Conservation (phyloP, 139 green algal genomes). For the Chlamydomonas sp. region DNA sequence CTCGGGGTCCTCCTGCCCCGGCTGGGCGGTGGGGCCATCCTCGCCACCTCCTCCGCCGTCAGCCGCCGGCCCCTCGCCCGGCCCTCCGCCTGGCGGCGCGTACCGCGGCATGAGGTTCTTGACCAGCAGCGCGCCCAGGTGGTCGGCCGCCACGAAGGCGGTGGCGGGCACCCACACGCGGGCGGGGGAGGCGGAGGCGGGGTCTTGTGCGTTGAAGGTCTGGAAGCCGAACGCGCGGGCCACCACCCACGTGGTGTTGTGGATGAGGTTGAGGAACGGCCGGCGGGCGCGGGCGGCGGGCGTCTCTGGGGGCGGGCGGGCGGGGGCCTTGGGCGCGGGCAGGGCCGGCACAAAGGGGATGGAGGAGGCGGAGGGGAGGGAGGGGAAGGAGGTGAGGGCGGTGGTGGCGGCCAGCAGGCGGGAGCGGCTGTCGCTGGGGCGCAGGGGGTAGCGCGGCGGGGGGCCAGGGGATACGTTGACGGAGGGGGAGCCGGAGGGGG, state of each 20-base stretch:
- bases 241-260: constrained; percentile 16
- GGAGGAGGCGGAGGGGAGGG: background rate
- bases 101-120: constrained; percentile 24
- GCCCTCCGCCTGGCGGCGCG: too few species aligned
- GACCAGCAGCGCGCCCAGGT: constrained; percentile 32
- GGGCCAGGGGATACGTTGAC: too few species aligned
- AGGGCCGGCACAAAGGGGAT: background rate
- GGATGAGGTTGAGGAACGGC: constrained; percentile 16
- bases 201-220: constrained; percentile 28
- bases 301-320: constrained; percentile 2
- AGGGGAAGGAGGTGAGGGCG: too few species aligned
- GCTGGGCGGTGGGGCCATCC: background rate
- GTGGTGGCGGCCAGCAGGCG: too few species aligned
- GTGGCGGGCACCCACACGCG: constrained; percentile 36
- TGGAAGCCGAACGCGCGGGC: constrained; percentile 33
- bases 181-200: background rate
- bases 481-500: too few species aligned
- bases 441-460: too few species aligned
- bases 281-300: constrained; percentile 11
- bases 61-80: too few species aligned
- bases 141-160: constrained; percentile 39
- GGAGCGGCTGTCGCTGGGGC: too few species aligned
- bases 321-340: background rate
- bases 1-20: background rate
- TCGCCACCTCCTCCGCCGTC: too few species aligned